Evolutionary conservation across 2,329 filamentous ascomycete genomes (phyloP), one percentile per base, ranked within the genome.

Genomic region (Colletotrichum cuscutae): DNA sequence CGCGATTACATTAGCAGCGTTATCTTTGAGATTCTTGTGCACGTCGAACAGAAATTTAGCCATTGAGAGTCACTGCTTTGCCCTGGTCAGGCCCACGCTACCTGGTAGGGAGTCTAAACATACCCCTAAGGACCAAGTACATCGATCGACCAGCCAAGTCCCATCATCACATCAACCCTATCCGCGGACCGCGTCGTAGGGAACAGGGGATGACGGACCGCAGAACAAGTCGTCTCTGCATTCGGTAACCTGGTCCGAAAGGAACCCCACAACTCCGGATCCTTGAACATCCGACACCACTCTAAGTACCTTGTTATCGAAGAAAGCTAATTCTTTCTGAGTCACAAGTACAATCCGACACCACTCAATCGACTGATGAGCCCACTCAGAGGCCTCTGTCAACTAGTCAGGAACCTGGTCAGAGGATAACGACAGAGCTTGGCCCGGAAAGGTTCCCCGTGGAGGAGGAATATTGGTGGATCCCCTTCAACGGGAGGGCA

Each of bases 221-320:
- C 8, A 61, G 35, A 61, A 61, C 58, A 22, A 28, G 57, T 46
- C 35, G 58, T 26, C 58, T 61, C 58, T 61, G 58, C 58, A 46
- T 61, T 61, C 58, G 58, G 58, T 26, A 46, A 61, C 22, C 24
- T 46, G 9, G 58, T 46, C 57, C 57, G 57, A 42, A 8, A 15
- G 32, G 2, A 26, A 26, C 57, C 13, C 57, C 57, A 60, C 57
- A 60, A 42, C 32, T 60, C 22, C 19, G 22, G 24, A 60, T 42
- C 57, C 57, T 42, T 60, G 57, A 60, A 22, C n/a, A 11, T 42
- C 37, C 32, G 42, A 22, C n/a, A 19, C 32, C 37, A 42, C 42
- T 49, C 42, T n/a, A n/a, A n/a, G n/a, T n/a, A n/a, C n/a, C n/a
- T n/a, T n/a, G n/a, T n/a, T n/a, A n/a, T n/a, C n/a, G n/a, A n/a